phyloP scores from a whole-genome alignment of 2,329 filamentous ascomycete genomes.

The Penicillium sp. region DNA sequence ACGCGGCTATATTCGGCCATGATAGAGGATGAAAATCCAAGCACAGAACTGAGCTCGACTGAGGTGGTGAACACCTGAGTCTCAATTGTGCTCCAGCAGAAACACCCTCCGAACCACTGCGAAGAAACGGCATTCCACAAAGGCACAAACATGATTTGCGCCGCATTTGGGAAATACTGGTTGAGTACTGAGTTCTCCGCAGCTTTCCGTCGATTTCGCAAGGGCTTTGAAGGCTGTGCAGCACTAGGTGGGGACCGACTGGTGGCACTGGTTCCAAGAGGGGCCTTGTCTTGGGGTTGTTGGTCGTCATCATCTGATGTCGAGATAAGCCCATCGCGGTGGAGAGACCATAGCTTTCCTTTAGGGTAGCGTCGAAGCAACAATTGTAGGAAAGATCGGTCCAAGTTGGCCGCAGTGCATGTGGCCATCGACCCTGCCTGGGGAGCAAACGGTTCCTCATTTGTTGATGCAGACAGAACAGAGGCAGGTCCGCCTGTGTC shows the following conservation, averaged over 20 bases:
- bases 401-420: constrained; percentile 34
- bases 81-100: constrained; percentile 44
- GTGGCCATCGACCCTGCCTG: constrained; percentile 28
- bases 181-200: constrained; percentile 43
- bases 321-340: constrained; percentile 44
- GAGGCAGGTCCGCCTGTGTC: constrained; percentile 32
- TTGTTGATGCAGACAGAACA: constrained; percentile 38
- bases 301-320: constrained; percentile 50
- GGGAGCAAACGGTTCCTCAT: constrained; percentile 39
- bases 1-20: constrained; percentile 47
- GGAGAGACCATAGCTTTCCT: constrained; percentile 52
- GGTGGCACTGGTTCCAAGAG: constrained; percentile 9
- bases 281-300: constrained; percentile 16
- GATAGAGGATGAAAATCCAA: constrained; percentile 44
- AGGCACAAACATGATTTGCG: constrained; percentile 53
- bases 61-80: constrained; percentile 39
- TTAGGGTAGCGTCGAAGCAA: constrained; percentile 48
- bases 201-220: constrained; percentile 33
- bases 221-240: constrained; percentile 20
- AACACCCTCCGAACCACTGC: constrained; percentile 49
- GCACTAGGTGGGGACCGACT: constrained; percentile 10
- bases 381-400: constrained; percentile 34
- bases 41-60: constrained; percentile 42
- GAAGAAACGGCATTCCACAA: constrained; percentile 52
- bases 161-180: constrained; percentile 49